Base-by-base conservation (phyloP, 345 rosid genomes). In the Acer saccharum region DNA sequence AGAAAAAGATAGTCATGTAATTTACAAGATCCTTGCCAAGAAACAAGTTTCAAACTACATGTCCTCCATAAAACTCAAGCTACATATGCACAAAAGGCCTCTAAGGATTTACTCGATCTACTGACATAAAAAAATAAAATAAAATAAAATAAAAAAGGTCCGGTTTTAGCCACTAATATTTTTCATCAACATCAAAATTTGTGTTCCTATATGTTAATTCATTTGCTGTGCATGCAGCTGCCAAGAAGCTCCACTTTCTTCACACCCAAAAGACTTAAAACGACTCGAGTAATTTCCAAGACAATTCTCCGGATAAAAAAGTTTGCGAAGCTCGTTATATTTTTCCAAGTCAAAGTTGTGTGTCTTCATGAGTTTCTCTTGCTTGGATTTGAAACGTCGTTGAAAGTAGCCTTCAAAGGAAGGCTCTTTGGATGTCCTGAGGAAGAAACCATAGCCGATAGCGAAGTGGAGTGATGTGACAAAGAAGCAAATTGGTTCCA, bases 401-500 rank as follows among this genome's bases (percentile, higher is more conserved):
- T 80, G 85, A 69, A 84, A 95, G 69, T 83, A 86, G 16, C 98
- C 97, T 84, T 92, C 91, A 35, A 92, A 92, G 17, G 95, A 73
- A 2, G 99, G 99, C 78, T 95, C 97, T 0, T 79, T 86, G 3
- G 99, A 88, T 4, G 99, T 95, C 65, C 84, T 64, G 69, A 93
- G 89, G 76, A 93, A 93, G 87, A 93, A 95, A 10, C 76, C 81
- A 64, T 92, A 95, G 21, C 86, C 94, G 0, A 81, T 62, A 71
- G 87, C 81, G 48, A 85, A 92, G 78, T 93, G 89, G 18, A 90
- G 65, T 1, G 96, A 91, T 1, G 95, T 86, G 62, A 83, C 85
- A 35, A 91, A 93, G 89, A 93, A 93, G 82, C 97, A 95, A 4
- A 95, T 91, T n/a, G 98, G 99, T 76, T 95, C 99, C 97, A 95